Evolutionary conservation across 495 filamentous ascomycete species (phyloP).

Genomic region (Talaromyces nanjingensis): DNA sequence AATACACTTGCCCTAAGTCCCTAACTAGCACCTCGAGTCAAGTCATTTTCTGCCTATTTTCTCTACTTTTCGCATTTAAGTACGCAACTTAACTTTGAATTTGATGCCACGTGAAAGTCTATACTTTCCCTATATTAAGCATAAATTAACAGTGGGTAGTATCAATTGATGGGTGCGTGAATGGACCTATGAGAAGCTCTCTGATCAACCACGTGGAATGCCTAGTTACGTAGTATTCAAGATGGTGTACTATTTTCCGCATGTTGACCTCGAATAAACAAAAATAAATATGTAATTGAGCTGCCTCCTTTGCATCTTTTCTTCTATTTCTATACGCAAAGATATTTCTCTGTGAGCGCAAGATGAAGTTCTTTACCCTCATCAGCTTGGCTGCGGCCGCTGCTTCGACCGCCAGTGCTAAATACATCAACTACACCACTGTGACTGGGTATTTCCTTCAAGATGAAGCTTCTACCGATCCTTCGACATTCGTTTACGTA

Average conservation of each 20-base stretch:
- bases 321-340: background rate
- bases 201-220: background rate
- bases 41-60: too few species aligned
- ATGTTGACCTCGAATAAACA: background rate
- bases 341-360: background rate
- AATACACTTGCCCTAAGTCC: too few species aligned
- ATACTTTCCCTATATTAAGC: background rate
- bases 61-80: too few species aligned
- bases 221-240: background rate
- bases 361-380: slow-evolving; percentile 26
- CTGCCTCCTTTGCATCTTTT: background rate
- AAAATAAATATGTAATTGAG: background rate
- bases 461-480: slow-evolving; percentile 56
- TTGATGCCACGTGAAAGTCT: background rate
- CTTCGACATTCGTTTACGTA: slow-evolving; percentile 62
- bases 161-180: too few species aligned
- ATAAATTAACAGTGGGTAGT: background rate
- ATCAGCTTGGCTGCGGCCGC: slow-evolving; percentile 18
- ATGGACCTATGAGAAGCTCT: background rate
- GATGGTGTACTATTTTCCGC: too few species aligned
- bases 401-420: slow-evolving; percentile 16
- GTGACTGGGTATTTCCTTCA: slow-evolving; percentile 66
- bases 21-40: too few species aligned
- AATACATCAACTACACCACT: slow-evolving; percentile 51
- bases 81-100: too few species aligned